Conservation (phyloP, 2,329 filamentous ascomycete genomes). For the Fusarium odoratissimum region DNA sequence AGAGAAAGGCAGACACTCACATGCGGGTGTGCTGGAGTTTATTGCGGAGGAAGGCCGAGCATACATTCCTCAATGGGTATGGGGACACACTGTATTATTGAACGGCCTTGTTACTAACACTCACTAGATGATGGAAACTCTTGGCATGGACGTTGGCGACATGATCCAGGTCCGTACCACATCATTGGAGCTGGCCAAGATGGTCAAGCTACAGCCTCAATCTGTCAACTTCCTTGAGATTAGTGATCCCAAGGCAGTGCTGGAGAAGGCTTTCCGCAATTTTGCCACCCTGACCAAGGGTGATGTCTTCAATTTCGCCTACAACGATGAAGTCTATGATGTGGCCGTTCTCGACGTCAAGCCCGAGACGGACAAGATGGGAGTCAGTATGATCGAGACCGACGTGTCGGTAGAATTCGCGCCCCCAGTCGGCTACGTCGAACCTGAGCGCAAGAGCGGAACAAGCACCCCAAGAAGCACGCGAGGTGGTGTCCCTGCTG, state of each 20-base stretch:
- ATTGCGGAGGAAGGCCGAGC: constrained; percentile 97
- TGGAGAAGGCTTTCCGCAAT: constrained; percentile 95
- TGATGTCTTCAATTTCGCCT: constrained; percentile 95
- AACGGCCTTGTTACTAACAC: constrained; percentile 35
- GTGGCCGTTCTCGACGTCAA: constrained; percentile 95
- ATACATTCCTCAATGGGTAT: constrained; percentile 94
- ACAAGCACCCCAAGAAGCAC: constrained; percentile 84
- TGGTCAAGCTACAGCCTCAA: constrained; percentile 97
- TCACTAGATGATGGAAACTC: constrained; percentile 88
- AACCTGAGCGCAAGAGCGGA: constrained; percentile 82
- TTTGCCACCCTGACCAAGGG: constrained; percentile 94
- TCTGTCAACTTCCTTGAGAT: constrained; percentile 95
- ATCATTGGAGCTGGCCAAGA: constrained; percentile 86
- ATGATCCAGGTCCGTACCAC: constrained; percentile 96
- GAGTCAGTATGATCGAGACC: constrained; percentile 94
- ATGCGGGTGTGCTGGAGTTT: constrained; percentile 96
- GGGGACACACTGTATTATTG: constrained; percentile 32
- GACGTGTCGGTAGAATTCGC: constrained; percentile 98
- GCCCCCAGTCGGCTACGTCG: constrained; percentile 91
- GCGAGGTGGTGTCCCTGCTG: constrained; percentile 71
- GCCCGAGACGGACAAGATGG: constrained; percentile 83
- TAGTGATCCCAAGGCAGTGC: constrained; percentile 94
- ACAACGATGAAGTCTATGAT: constrained; percentile 94
- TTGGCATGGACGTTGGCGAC: constrained; percentile 90
- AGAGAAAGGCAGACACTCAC: constrained; percentile 80